Conservation (phyloP, 1,284 basidiomycete genomes). For the Apiotrichum akiyoshidainum region DNA sequence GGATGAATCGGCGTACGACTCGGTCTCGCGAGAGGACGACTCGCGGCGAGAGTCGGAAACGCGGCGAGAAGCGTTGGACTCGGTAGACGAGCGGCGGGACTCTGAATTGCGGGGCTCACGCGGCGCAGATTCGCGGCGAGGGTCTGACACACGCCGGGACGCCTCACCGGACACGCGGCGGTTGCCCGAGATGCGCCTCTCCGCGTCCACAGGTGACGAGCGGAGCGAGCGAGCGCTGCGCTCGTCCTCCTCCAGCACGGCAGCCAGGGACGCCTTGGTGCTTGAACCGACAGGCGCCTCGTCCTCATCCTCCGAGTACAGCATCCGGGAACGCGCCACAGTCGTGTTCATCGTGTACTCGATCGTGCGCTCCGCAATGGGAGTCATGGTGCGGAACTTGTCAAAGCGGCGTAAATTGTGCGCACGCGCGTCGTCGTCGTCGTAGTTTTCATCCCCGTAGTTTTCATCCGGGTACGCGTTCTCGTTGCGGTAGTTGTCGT, state of each 20-base stretch:
- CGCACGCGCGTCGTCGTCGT: conserved; percentile 12
- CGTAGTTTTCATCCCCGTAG: conserved; percentile 1
- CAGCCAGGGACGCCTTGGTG: background rate
- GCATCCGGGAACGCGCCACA: conserved; percentile 2
- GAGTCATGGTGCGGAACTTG: conserved; percentile 73
- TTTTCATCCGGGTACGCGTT: conserved; percentile 7
- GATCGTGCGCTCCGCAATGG: conserved; percentile 86
- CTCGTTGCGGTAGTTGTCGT: conserved; percentile 6
- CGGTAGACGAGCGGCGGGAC: background rate
- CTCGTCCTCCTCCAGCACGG: conserved; percentile 27
- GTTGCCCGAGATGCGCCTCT: too few relatives aligned
- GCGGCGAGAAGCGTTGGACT: background rate
- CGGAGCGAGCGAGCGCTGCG: conserved; percentile 13
- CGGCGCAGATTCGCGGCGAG: background rate
- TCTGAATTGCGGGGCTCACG: background rate
- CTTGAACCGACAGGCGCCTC: background rate
- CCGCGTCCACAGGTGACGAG: background rate
- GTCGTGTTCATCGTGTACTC: conserved; percentile 63
- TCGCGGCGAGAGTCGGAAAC: background rate
- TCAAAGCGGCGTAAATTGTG: conserved; percentile 2
- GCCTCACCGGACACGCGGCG: background rate
- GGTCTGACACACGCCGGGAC: background rate
- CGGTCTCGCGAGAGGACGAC: background rate
- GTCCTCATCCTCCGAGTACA: background rate
- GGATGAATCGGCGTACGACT: too few relatives aligned